Conservation (phyloP, 352 stramenopile species). For the Globisporangium uncinulatum region DNA sequence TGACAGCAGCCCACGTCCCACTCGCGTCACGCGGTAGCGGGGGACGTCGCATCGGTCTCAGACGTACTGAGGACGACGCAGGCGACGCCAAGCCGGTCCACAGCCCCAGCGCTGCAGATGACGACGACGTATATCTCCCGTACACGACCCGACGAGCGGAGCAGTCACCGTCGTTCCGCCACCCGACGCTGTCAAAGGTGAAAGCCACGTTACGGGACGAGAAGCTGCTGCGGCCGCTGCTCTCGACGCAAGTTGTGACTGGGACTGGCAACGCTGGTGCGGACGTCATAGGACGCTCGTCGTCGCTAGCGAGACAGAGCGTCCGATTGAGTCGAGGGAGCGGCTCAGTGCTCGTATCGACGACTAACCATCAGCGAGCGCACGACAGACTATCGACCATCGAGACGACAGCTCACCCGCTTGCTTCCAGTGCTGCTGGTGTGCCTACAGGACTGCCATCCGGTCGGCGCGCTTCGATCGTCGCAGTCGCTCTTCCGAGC, state of each 20-base stretch:
- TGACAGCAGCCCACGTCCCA: neutral
- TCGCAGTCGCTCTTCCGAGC: neutral
- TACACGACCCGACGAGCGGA: constrained; percentile 63
- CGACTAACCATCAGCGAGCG: neutral
- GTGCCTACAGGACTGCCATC: neutral
- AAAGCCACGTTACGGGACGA: constrained; percentile 36
- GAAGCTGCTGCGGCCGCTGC: constrained; percentile 24
- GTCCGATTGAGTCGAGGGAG: neutral
- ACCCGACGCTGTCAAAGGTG: constrained; percentile 41
- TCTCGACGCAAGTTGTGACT: constrained; percentile 15
- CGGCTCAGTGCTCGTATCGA: neutral
- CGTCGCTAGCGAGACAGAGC: neutral
- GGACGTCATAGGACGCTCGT: no score
- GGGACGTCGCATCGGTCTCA: neutral
- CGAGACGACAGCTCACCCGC: neutral
- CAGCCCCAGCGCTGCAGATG: neutral
- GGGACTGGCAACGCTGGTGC: neutral
- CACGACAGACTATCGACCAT: neutral
- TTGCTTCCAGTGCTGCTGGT: neutral
- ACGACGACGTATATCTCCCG: constrained; percentile 36
- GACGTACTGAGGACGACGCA: neutral
- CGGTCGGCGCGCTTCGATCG: constrained; percentile 4
- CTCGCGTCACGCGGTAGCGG: neutral
- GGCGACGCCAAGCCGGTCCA: constrained; percentile 3
- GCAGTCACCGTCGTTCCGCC: constrained; percentile 29